Evolutionary conservation across 805 yeast genomes (phyloP).

Genomic region (Lipomyces japonicus): DNA sequence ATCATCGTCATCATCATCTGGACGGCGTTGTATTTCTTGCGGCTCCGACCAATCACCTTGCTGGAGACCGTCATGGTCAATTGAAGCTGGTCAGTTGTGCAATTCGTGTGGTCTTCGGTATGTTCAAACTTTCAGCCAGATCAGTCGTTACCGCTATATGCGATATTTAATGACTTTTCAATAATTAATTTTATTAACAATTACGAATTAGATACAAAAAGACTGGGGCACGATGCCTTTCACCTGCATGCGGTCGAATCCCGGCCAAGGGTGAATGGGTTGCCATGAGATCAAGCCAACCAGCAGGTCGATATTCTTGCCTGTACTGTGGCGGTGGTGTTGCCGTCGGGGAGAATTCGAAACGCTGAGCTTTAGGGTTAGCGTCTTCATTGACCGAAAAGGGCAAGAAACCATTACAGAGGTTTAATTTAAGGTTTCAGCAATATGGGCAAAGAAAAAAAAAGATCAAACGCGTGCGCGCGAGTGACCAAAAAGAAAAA

Average conservation of each 20-base stretch:
- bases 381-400: no score
- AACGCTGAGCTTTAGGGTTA: conserved; percentile 21
- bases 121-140: neutral
- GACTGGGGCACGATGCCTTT: conserved; percentile 86
- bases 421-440: no score
- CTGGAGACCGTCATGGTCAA: conserved; percentile 98
- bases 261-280: conserved; percentile 97
- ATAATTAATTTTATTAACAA: neutral
- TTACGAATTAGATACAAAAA: conserved; percentile 65
- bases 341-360: conserved; percentile 27
- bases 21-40: conserved; percentile 79
- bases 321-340: conserved; percentile 58
- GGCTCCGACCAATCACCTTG: conserved; percentile 90
- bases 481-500: no score
- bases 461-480: no score
- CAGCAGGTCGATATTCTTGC: conserved; percentile 42
- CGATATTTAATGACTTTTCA: no score
- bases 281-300: conserved; percentile 48
- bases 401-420: no score
- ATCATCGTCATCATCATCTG: conserved; percentile 5
- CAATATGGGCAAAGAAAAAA: no score
- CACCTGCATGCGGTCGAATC: conserved; percentile 70
- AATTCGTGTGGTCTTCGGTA: conserved; percentile 81
- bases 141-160: neutral
- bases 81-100: conserved; percentile 88